Percentiles rank a stretch among this genome's conserved stretches.
These are phyloP conservation scores for Aschersonia sp. DNA, from an alignment of 2,329 filamentous ascomycete genomes.

Conservation along the genomic window DNA sequence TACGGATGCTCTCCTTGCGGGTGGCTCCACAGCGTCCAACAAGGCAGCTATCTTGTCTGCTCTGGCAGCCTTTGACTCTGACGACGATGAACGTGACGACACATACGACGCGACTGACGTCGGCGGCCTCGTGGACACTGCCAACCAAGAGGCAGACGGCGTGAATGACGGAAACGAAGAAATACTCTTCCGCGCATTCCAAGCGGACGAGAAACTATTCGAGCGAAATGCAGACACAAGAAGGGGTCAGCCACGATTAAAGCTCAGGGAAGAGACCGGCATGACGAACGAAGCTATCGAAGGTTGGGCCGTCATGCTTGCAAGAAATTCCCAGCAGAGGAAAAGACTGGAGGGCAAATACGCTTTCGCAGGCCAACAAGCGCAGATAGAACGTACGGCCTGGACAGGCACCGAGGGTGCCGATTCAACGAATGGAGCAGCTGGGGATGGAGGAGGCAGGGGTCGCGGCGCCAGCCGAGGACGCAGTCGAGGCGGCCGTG, in stretches of 20 bases:
- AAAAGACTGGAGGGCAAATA: conserved; percentile 58
- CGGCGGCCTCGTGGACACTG: conserved; percentile 68
- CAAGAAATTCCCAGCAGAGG: conserved; percentile 53
- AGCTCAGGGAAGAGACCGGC: conserved; percentile 59
- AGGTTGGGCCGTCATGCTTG: conserved; percentile 83
- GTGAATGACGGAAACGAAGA: conserved; percentile 47
- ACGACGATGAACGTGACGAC: conserved; percentile 93
- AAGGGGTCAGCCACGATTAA: conserved; percentile 43
- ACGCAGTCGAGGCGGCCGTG: conserved; percentile 19
- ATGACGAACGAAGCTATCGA: conserved; percentile 93
- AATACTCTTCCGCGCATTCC: conserved; percentile 58
- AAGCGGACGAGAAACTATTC: conserved; percentile 50
- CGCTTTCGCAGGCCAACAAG: conserved; percentile 52
- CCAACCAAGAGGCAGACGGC: conserved; percentile 38
- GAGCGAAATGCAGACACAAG: conserved; percentile 57
- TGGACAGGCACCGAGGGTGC: conserved; percentile 48
- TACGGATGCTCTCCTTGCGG: conserved; percentile 57
- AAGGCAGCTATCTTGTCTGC: conserved; percentile 84
- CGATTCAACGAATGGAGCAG: conserved; percentile 29
- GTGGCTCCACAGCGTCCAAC: conserved; percentile 49
- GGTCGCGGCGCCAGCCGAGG: conserved; percentile 15
- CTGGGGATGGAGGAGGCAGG: conserved; percentile 23
- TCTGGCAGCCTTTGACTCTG: conserved; percentile 75
- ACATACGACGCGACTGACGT: conserved; percentile 91
- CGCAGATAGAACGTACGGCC: conserved; percentile 47